A percentile compares a stretch with the other conserved stretches of the same genome.
These are phyloP conservation scores for Nakaseomyces nivariensis DNA, from an alignment of 1,139 yeast species.

Conservation along the genomic window DNA sequence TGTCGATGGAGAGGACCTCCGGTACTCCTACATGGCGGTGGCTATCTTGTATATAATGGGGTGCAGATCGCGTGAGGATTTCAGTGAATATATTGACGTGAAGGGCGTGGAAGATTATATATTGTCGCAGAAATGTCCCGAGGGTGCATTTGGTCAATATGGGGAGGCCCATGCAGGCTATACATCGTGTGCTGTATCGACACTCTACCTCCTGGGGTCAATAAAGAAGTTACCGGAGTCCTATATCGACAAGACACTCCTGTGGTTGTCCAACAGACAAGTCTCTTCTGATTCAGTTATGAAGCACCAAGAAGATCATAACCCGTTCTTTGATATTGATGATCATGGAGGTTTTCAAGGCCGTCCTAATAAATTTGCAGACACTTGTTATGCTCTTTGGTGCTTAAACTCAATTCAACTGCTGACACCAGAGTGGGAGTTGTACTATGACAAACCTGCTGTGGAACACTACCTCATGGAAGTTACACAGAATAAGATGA, in stretches of 20 bases:
- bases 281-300: slow-evolving; percentile 27
- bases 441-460: slow-evolving; percentile 32
- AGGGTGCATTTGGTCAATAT: slow-evolving; percentile 60
- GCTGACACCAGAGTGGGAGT: slow-evolving; percentile 24
- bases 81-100: slow-evolving; percentile 36
- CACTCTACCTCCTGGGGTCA: slow-evolving; percentile 40
- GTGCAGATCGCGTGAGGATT: slow-evolving; percentile 16
- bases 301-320: slow-evolving; percentile 25
- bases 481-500: slow-evolving; percentile 48
- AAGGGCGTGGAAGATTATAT: slow-evolving; percentile 36
- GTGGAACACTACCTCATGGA: slow-evolving; percentile 43
- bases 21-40: slow-evolving; percentile 69
- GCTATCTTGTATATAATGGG: slow-evolving; percentile 49
- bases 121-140: slow-evolving; percentile 36
- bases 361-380: slow-evolving; percentile 71
- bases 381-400: slow-evolving; percentile 94
- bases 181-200: slow-evolving; percentile 75
- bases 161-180: slow-evolving; percentile 83
- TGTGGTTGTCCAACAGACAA: slow-evolving; percentile 62
- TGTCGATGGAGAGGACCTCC: slow-evolving; percentile 59
- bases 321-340: slow-evolving; percentile 22
- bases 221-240: slow-evolving; percentile 17
- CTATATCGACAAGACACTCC: slow-evolving; percentile 32
- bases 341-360: slow-evolving; percentile 82
- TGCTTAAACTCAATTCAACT: slow-evolving; percentile 47